Evolutionary conservation across 768 basidiomycete genomes (phyloP).

Genomic region (Tulasnella sp.): DNA sequence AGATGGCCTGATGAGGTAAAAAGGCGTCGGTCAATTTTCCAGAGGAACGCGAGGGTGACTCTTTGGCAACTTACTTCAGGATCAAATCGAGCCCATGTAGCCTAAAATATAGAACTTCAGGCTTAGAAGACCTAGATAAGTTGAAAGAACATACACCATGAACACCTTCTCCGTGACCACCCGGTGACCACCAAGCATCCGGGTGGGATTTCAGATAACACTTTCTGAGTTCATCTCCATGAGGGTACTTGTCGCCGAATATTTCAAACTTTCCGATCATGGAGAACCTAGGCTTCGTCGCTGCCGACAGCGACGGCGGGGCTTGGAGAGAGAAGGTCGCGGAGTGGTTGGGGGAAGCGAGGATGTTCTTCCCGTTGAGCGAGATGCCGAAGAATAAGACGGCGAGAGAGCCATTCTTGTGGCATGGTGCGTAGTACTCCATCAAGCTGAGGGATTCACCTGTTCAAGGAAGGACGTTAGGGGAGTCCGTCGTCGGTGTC

Average conservation of each 20-base stretch:
- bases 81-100: slow-evolving; percentile 46
- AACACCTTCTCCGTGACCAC: slow-evolving; percentile 30
- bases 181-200: slow-evolving; percentile 44
- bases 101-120: slow-evolving; percentile 21
- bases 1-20: slow-evolving; percentile 29
- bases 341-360: slow-evolving; percentile 28
- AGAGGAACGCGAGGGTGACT: background rate
- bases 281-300: slow-evolving; percentile 37
- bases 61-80: slow-evolving; percentile 32
- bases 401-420: slow-evolving; percentile 40
- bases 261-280: slow-evolving; percentile 40
- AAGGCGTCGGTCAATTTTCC: background rate
- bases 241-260: slow-evolving; percentile 26
- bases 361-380: slow-evolving; percentile 41
- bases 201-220: slow-evolving; percentile 36
- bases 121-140: background rate
- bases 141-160: slow-evolving; percentile 30
- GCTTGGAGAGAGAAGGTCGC: slow-evolving; percentile 37
- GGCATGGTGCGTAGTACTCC: slow-evolving; percentile 41
- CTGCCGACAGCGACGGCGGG: slow-evolving; percentile 27
- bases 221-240: slow-evolving; percentile 25
- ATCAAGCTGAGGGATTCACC: slow-evolving; percentile 40
- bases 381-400: slow-evolving; percentile 44
- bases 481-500: background rate
- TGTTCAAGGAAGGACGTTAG: slow-evolving; percentile 15